A percentile compares a stretch with the other conserved stretches of the same genome.
These are phyloP conservation scores for Iberis pinnata DNA, from an alignment of 345 rosid genomes.

Conservation along the genomic window DNA sequence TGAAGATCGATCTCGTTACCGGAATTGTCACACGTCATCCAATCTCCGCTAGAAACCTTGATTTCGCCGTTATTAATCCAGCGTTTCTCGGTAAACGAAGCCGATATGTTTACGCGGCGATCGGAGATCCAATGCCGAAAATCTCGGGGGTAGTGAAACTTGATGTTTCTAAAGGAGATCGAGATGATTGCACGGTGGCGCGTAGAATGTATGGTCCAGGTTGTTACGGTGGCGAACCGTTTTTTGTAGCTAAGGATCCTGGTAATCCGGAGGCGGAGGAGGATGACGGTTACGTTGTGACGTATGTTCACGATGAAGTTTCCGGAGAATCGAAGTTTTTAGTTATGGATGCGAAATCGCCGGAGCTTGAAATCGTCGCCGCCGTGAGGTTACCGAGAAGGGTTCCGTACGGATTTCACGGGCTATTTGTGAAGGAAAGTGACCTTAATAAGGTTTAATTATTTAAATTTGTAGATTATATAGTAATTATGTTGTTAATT, in stretches of 20 bases:
- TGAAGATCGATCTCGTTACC: slow-evolving; percentile 27
- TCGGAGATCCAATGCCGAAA: slow-evolving; percentile 37
- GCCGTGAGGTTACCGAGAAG: slow-evolving; percentile 32
- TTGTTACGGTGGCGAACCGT: slow-evolving; percentile 36
- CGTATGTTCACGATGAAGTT: slow-evolving; percentile 29
- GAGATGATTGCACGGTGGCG: slow-evolving; percentile 32
- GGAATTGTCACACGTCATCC: slow-evolving; percentile 35
- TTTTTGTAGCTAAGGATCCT: slow-evolving; percentile 29
- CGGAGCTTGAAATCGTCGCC: slow-evolving; percentile 30
- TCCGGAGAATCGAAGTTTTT: slow-evolving; percentile 30
- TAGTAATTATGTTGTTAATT: slow-evolving; percentile 14
- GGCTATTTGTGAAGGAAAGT: slow-evolving; percentile 31
- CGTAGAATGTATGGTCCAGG: slow-evolving; percentile 28
- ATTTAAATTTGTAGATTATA: neutral
- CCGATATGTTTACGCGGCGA: slow-evolving; percentile 29
- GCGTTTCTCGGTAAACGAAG: slow-evolving; percentile 17
- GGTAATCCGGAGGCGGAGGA: slow-evolving; percentile 26
- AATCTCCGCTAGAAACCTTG: slow-evolving; percentile 29
- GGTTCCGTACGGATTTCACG: slow-evolving; percentile 36
- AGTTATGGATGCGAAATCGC: slow-evolving; percentile 34
- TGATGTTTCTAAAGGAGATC: slow-evolving; percentile 15
- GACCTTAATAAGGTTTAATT: slow-evolving; percentile 23
- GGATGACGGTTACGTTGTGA: slow-evolving; percentile 33
- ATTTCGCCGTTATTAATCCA: slow-evolving; percentile 33
- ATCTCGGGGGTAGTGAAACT: slow-evolving; percentile 32